Base-by-base conservation (phyloP, 257 asterid genomes). In the Rhazya stricta region DNA sequence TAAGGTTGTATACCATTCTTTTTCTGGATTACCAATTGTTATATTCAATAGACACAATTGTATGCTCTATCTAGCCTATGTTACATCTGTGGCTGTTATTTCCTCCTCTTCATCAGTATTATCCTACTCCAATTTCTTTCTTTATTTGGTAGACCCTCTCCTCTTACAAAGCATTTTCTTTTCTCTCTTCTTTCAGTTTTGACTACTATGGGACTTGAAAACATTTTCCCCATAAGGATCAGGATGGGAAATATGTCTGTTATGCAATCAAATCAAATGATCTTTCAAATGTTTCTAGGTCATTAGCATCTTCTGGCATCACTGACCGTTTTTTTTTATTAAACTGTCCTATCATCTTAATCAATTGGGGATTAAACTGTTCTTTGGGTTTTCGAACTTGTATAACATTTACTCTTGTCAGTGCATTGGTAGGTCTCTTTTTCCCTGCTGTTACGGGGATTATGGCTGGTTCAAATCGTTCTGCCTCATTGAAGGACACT, bases 361-460 rank as follows among this genome's bases (percentile, higher is more conserved):
- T 63, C 45, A 19, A 16, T 18, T 77, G 75, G 81, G 57, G 45
- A 37, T 29, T 58, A 30, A 76, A 42, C n/a, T 34, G 25, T 66
- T 67, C 21, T 18, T 41, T 81, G 19, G 74, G 51, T 81, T 29
- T 83, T 79, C 93, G 86, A 80, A 90, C 84, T 78, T 45, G 3
- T 72, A 56, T 67, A 23, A 61, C 63, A n/a, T 73, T 75, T 80
- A 73, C 69, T 81, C 70, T 85, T 86, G 72, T 79, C 95, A 94
- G 98, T 87, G 99, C 98, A 80, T 83, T 94, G 93, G 97, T 94
- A 65, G 99, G 99, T 74, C 97, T 94, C 72, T 94, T 94, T 85
- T 94, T 94, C 90, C 99, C 99, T 77, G 99, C 99, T 84, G 99
- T 94, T 62, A 94, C 99, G 12, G 99, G 99, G 85, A 94, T 94